Conservation (phyloP, 2,329 filamentous ascomycete genomes). For the Fonsecaea erecta region DNA sequence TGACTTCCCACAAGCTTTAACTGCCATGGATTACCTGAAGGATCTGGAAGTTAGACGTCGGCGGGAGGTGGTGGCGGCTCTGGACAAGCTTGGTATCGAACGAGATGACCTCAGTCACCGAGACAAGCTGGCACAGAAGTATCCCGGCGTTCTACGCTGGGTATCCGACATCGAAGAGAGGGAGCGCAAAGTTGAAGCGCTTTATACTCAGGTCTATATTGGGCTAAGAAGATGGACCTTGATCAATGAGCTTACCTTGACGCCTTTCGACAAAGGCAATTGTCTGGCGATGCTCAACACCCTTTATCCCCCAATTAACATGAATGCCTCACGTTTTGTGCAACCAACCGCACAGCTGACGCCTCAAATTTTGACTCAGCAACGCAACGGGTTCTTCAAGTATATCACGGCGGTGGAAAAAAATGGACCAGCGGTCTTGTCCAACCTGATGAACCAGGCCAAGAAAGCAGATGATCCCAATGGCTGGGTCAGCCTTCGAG, state of each 20-base stretch:
- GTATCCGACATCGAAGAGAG: constrained; percentile 57
- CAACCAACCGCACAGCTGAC: constrained; percentile 60
- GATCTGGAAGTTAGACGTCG: constrained; percentile 65
- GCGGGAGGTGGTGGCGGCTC: constrained; percentile 61
- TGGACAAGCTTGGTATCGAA: constrained; percentile 61
- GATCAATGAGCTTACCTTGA: constrained; percentile 67
- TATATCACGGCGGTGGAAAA: constrained; percentile 65
- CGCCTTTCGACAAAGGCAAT: constrained; percentile 67
- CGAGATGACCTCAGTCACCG: constrained; percentile 54
- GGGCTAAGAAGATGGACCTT: constrained; percentile 68
- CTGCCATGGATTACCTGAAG: constrained; percentile 68
- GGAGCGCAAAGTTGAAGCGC: constrained; percentile 56
- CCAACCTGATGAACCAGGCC: constrained; percentile 59
- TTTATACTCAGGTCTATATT: constrained; percentile 67
- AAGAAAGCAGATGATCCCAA: constrained; percentile 57
- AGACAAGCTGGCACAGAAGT: constrained; percentile 55
- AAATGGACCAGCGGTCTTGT: constrained; percentile 58
- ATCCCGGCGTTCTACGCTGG: constrained; percentile 62
- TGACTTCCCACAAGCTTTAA: constrained; percentile 69
- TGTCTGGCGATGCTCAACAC: constrained; percentile 72
- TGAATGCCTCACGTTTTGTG: constrained; percentile 44
- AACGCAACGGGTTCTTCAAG: constrained; percentile 66
- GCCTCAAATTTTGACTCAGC: constrained; percentile 56
- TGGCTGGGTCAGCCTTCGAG: constrained; percentile 58
- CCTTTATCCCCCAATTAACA: constrained; percentile 61